These are phyloP conservation scores for Aspergillus texensis DNA, from an alignment of 2,329 filamentous ascomycete genomes.

Conservation along the genomic window DNA sequence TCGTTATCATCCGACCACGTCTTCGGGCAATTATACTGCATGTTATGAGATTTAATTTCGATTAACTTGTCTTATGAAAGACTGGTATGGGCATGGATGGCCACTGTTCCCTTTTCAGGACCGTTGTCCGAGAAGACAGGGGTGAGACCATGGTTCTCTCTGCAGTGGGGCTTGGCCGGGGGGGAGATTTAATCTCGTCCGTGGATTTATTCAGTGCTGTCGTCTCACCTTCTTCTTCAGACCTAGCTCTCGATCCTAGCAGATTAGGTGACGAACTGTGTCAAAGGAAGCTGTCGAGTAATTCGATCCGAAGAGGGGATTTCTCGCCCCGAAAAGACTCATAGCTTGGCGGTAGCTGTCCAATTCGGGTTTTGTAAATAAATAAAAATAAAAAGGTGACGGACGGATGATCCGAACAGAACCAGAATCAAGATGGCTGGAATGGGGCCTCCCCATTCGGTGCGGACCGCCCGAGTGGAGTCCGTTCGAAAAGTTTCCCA, in stretches of 20 bases:
- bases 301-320: not conserved
- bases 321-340: not conserved
- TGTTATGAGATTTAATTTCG: not conserved
- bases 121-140: conserved; percentile 1
- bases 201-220: not conserved
- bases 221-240: not conserved
- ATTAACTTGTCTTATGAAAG: not conserved
- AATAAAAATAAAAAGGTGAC: not conserved
- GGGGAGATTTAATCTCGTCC: not conserved
- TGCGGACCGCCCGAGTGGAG: conserved; percentile 23
- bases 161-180: not conserved
- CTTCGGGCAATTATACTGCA: not conserved
- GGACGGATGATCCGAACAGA: conserved; percentile 3
- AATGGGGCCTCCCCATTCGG: conserved; percentile 21
- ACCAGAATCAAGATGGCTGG: conserved; percentile 10
- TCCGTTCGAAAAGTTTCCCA: conserved; percentile 7
- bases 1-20: not conserved
- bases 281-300: not conserved
- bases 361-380: not conserved
- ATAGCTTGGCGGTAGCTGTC: not conserved
- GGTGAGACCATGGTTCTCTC: not conserved
- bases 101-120: not conserved
- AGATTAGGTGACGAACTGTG: not conserved
- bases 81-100: not conserved
- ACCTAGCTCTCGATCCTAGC: not conserved